A percentile compares a stretch with the other conserved stretches of the same genome.
phyloP scores from a whole-genome alignment of 805 yeast genomes.

The Ogataea sp. region DNA sequence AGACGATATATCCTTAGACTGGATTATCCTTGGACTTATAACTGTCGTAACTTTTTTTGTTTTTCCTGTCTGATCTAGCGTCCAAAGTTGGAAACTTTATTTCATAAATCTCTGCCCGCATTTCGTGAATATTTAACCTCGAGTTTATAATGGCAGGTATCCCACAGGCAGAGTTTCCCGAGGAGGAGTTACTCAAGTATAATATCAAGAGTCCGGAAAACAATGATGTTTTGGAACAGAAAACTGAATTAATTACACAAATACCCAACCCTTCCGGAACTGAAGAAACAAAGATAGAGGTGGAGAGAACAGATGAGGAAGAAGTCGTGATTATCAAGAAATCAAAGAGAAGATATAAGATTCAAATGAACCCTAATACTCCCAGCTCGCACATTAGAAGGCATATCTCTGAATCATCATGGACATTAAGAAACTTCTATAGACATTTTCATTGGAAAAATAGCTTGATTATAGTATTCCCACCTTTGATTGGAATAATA shows the following conservation, averaged over 20 bases:
- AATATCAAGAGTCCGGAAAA: too few relatives aligned
- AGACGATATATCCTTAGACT: too few relatives aligned
- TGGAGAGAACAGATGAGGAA: neutral
- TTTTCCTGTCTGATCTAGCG: too few relatives aligned
- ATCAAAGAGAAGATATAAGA: neutral
- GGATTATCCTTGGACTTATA: too few relatives aligned
- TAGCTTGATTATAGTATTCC: slow-evolving; percentile 41
- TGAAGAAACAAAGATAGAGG: neutral
- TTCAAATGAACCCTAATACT: slow-evolving; percentile 4
- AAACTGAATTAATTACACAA: too few relatives aligned
- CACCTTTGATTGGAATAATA: slow-evolving; percentile 36
- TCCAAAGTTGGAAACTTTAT: too few relatives aligned
- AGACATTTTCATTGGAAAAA: slow-evolving; percentile 73
- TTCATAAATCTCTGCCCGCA: too few relatives aligned
- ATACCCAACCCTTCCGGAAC: too few relatives aligned
- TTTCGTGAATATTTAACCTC: too few relatives aligned
- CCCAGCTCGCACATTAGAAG: slow-evolving; percentile 14
- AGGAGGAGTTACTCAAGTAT: slow-evolving; percentile 15
- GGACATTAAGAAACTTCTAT: slow-evolving; percentile 68
- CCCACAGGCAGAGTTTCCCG: slow-evolving; percentile 23
- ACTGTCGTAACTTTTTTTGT: too few relatives aligned
- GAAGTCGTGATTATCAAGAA: neutral
- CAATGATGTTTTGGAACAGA: too few relatives aligned
- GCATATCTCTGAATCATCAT: slow-evolving; percentile 66
- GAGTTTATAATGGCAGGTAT: slow-evolving; percentile 8